Evolutionary conservation across 495 filamentous ascomycete species (phyloP), one percentile per base, ranked within the genome.

Genomic region (Polyplosphaeria fusca): DNA sequence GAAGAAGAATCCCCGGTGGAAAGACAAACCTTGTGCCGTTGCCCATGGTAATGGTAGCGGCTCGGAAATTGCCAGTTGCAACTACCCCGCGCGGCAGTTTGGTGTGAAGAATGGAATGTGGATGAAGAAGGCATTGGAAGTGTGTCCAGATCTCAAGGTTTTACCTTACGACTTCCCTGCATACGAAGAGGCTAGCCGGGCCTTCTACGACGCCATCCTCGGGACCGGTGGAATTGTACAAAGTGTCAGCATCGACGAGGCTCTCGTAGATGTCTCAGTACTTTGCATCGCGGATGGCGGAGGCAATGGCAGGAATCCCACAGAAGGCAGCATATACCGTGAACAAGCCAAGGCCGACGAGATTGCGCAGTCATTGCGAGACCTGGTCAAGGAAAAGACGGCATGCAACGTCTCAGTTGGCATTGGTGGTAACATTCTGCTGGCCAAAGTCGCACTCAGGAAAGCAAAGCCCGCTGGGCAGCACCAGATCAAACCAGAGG

Each of bases 31-130:
- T 1, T 86, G 88, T 28, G 92, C 88, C 9, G 85, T 98, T 32
- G 91, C 93, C 18, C 93, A 98, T 68, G 85, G 91, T 18, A 78
- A 77, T 23, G 91, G 91, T 0, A 80, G 82, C 35, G 88, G 90
- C 18, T 95, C 91, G 0, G 93, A 97, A 66, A 96, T 98, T 60
- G 93, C 93, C 5, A 95, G 91, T 52, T 98, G 93, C 70, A 98
- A 96, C 69, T 98, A 98, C 68, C 82, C 84, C 19, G 93, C 94
- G 2, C 83, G 93, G 20, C 78, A 80, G 19, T 91, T 81, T 62
- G 93, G 91, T 0, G 77, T 97, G 47, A 95, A 89, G 67, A 97
- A 97, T 58, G 93, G 94, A 7, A 96, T 96, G 94, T 98, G 93
- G 93, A 95, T 98, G 91, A 91, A 91, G 65, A 76, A 79, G 25